These are phyloP conservation scores for Colletotrichum sp. DNA, from an alignment of 2,329 filamentous ascomycete species.

Conservation along the genomic window DNA sequence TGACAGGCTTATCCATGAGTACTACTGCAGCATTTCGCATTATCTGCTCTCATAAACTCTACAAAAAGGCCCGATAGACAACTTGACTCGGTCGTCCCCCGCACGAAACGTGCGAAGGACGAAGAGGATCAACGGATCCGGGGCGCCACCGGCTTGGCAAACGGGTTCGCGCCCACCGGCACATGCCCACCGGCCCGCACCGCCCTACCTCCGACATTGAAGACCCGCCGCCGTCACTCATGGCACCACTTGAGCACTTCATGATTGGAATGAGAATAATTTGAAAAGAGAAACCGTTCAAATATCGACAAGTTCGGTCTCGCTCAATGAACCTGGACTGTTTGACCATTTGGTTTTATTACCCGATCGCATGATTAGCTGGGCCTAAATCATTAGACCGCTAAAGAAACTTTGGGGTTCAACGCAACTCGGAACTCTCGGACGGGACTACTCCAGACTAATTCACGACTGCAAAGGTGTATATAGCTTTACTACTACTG, in stretches of 20 bases:
- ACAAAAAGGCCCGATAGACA: not conserved
- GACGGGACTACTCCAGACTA: not conserved
- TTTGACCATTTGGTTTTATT: not conserved
- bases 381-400: not conserved
- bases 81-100: not conserved
- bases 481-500: not conserved
- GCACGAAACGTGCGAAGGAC: not conserved
- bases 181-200: not conserved
- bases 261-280: fast-evolving
- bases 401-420: not conserved
- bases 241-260: fast-evolving
- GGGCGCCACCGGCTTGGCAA: not conserved
- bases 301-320: not conserved
- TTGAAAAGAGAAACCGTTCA: fast-evolving
- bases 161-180: not conserved
- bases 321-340: not conserved
- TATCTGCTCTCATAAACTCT: not conserved
- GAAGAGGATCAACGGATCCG: not conserved
- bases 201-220: not conserved
- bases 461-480: not conserved
- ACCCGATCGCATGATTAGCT: not conserved
- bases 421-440: not conserved
- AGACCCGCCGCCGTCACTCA: not conserved
- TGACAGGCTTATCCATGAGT: not conserved
- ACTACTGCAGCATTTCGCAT: fast-evolving